These are phyloP conservation scores for Penicillium robsamsonii DNA, from an alignment of 495 filamentous ascomycete species.

Conservation along the genomic window DNA sequence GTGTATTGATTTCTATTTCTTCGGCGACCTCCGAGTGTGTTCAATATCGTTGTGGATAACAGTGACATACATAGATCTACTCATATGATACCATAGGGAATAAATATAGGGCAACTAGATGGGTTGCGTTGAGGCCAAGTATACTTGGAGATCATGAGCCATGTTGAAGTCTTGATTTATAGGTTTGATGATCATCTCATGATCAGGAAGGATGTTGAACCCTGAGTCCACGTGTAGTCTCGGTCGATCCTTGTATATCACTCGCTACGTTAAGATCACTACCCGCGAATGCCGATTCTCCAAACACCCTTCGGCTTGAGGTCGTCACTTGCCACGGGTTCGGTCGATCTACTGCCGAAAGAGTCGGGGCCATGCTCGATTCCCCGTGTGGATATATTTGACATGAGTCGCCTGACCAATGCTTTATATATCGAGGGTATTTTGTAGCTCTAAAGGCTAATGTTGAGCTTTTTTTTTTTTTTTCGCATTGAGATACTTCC, in stretches of 20 bases:
- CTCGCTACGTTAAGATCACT: neutral
- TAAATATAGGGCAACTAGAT: neutral
- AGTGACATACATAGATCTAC: neutral
- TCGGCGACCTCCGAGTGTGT: neutral
- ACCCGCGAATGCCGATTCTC: neutral
- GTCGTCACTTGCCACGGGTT: neutral
- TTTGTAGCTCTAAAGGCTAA: neutral
- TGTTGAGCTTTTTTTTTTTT: neutral
- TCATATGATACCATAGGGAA: neutral
- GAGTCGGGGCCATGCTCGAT: neutral
- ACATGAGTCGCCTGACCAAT: neutral
- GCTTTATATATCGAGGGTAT: neutral
- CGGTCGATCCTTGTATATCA: neutral
- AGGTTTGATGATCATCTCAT: neutral
- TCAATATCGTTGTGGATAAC: neutral
- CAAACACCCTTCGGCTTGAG: neutral
- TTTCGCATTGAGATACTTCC: neutral
- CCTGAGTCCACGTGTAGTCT: neutral
- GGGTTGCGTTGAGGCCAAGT: neutral
- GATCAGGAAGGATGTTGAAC: neutral
- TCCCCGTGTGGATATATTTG: neutral
- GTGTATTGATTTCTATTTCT: neutral
- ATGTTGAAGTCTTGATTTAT: neutral
- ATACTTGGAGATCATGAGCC: neutral
- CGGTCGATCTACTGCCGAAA: neutral